Percentiles rank a stretch among this genome's conserved stretches.
phyloP scores from a whole-genome alignment of 495 filamentous ascomycete species.

The Neurospora sp. region DNA sequence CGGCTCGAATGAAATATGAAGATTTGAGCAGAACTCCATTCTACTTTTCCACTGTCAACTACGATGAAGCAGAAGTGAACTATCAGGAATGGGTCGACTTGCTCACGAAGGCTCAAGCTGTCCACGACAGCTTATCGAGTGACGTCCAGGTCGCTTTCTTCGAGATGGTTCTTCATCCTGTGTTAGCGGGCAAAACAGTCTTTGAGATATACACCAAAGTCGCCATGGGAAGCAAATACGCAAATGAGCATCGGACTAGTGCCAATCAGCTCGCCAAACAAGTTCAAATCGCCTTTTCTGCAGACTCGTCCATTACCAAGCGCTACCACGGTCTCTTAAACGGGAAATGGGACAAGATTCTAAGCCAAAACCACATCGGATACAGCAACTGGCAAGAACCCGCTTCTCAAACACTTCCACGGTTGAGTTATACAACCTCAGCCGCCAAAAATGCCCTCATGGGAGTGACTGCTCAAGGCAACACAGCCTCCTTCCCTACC shows the following conservation, averaged over 20 bases:
- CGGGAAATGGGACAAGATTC: conserved; percentile 54
- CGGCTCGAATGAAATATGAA: conserved; percentile 51
- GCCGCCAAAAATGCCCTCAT: conserved; percentile 40
- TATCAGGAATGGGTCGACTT: conserved; percentile 45
- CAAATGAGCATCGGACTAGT: conserved; percentile 15
- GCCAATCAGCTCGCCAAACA: conserved; percentile 40
- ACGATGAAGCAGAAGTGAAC: conserved; percentile 52
- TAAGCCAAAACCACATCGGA: conserved; percentile 23
- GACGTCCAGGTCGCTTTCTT: conserved; percentile 43
- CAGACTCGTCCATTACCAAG: conserved; percentile 43
- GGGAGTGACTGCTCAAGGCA: conserved; percentile 45
- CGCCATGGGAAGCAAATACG: conserved; percentile 13
- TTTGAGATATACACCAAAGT: conserved; percentile 26
- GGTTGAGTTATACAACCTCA: conserved; percentile 30
- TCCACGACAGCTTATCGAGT: conserved; percentile 35
- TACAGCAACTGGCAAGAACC: conserved; percentile 45
- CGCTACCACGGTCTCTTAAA: conserved; percentile 44
- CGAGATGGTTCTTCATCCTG: conserved; percentile 52
- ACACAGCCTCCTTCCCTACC: conserved; percentile 39
- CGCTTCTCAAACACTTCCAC: conserved; percentile 42
- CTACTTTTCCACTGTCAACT: conserved; percentile 48
- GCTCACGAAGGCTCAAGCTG: conserved; percentile 32
- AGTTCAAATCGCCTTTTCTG: conserved; percentile 42
- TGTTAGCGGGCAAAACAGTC: conserved; percentile 38
- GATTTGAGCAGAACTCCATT: conserved; percentile 39